Evolutionary conservation across 495 filamentous ascomycete genomes (phyloP), one percentile per base, ranked within the genome.

Genomic region (Penicillium tannophilum): DNA sequence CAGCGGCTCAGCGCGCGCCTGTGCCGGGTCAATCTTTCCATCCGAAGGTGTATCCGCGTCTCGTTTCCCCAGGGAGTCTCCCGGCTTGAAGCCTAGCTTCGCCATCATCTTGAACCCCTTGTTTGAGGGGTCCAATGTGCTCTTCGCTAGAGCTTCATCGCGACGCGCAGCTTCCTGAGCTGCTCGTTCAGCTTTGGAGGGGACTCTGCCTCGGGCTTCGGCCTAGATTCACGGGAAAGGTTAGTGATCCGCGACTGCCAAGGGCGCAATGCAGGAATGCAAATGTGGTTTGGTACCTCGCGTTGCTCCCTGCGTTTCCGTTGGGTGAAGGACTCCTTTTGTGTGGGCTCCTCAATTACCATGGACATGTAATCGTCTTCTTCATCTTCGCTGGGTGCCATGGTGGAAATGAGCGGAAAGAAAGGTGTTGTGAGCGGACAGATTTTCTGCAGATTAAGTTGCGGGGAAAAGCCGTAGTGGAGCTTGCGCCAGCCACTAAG

Each of bases 61-160:
- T 31, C 49, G 65, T 63, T 87, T 88, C 1, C 94, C 91, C 4
- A 96, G 79, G 0, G 84, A 80, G 51, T 85, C 84, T 14, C 89
- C 89, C 10, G 83, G 75, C 59, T 84, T 88, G 74, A 93, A 98
- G 7, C 94, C 94, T 78, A 98, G 88, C 72, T 88, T 92, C n/a
- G 90, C 86, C 93, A 98, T 94, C 92, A 98, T 96, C 56, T 90
- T 80, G 55, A 92, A 86, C 3, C 94, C 94, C 71, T 97, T 98
- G 48, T 81, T 79, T 6, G 75, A 67, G n/a, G 84, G 81, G 42
- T 79, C 67, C 16, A 90, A 75, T 26, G 97, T 79, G n/a, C 87
- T 88, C 14, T 76, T 87, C 2, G 84, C 77, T 16, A 96, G 82
- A 5, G 88, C 91, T 43, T 79, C 83, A 70, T 98, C 92, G 44